Evolutionary conservation across 2,329 filamentous ascomycete genomes (phyloP).

Genomic region (Dryadomyces quercus-mongolicae): DNA sequence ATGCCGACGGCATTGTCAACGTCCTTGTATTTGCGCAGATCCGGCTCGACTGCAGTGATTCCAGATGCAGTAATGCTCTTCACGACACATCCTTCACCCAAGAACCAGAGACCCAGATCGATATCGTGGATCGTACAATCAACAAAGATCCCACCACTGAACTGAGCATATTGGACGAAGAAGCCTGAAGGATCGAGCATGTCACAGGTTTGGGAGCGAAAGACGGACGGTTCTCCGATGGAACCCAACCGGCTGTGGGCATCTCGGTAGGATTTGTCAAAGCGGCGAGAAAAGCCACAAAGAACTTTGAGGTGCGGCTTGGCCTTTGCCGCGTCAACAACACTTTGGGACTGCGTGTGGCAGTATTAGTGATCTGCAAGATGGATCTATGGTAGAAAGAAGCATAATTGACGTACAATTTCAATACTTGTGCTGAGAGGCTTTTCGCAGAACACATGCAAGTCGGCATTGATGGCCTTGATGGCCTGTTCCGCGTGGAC

Average conservation of each 20-base stretch:
- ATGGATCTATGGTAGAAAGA: neutral
- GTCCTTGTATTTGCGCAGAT: neutral
- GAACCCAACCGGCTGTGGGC: neutral
- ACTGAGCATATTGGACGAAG: constrained; percentile 1
- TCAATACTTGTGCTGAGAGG: neutral
- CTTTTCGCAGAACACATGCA: constrained; percentile 6
- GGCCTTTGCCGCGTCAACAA: neutral
- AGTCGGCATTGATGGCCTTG: constrained; percentile 1
- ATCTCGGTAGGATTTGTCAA: constrained; percentile 3
- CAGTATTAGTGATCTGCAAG: too few species aligned
- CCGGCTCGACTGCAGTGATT: constrained; percentile 2
- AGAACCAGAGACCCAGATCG: constrained; percentile 2
- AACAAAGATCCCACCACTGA: constrained; percentile 5
- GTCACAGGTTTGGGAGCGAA: constrained; percentile 6
- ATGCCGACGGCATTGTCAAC: constrained; percentile 5
- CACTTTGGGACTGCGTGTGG: neutral
- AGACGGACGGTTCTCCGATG: neutral
- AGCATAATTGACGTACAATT: neutral
- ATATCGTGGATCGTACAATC: constrained; percentile 7
- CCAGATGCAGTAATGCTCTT: neutral
- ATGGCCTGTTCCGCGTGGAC: constrained; percentile 4
- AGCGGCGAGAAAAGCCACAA: constrained; percentile 5
- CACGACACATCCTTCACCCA: neutral
- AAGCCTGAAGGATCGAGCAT: constrained; percentile 2
- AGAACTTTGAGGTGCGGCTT: neutral